Percentiles rank a stretch among this genome's conserved stretches.
Evolutionary conservation across 192 early-diverging fungal species (phyloP).

Genomic region (Coemansia sp.): DNA sequence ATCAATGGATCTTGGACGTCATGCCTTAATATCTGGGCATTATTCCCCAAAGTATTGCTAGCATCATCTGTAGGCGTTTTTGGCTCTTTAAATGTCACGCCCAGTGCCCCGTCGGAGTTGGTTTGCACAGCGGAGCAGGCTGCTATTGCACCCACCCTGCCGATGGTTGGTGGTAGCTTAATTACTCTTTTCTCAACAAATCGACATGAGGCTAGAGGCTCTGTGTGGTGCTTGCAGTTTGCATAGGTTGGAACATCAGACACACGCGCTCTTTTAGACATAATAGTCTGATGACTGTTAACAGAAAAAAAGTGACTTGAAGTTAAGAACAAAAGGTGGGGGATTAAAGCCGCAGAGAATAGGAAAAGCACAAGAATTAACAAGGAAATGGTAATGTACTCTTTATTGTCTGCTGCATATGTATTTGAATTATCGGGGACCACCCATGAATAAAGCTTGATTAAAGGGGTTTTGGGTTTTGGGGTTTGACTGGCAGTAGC

Average conservation of each 20-base stretch:
- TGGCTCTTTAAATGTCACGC: not conserved
- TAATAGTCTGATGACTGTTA: too few relatives aligned
- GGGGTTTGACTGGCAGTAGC: too few relatives aligned
- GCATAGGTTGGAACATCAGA: not conserved
- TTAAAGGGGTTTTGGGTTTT: too few relatives aligned
- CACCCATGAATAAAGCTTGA: too few relatives aligned
- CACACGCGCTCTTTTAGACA: conserved; percentile 9
- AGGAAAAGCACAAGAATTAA: too few relatives aligned
- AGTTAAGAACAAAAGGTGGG: too few relatives aligned
- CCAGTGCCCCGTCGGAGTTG: not conserved
- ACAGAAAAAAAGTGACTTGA: too few relatives aligned
- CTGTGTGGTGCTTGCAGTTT: not conserved
- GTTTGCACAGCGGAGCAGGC: conserved; percentile 12
- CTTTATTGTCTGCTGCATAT: too few relatives aligned
- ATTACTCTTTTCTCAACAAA: conserved; percentile 12
- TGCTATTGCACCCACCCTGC: conserved; percentile 22
- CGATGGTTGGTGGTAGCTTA: conserved; percentile 17
- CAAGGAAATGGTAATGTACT: too few relatives aligned
- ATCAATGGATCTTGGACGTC: not conserved
- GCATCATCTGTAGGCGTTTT: not conserved
- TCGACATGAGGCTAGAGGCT: not conserved
- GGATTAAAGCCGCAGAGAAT: too few relatives aligned
- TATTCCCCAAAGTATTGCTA: not conserved
- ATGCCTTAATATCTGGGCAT: not conserved
- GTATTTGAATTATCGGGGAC: too few relatives aligned